A percentile compares a stretch with the other conserved stretches of the same genome.
Evolutionary conservation across 805 yeast genomes (phyloP).

Genomic region (Dipodascus albidus): DNA sequence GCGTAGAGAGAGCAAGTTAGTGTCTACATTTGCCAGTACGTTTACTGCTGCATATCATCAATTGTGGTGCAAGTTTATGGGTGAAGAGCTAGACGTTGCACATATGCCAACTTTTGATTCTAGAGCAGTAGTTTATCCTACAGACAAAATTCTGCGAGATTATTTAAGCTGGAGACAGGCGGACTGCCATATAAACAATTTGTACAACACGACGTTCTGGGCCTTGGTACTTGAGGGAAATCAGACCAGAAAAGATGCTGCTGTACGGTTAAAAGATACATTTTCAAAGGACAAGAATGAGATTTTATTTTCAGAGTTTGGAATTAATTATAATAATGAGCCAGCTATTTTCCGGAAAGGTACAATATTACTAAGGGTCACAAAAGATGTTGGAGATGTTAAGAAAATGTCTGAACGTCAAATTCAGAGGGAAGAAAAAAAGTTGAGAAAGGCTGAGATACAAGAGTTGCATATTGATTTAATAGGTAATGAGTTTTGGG

Average conservation of each 20-base stretch:
- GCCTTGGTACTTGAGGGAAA: conserved; percentile 59
- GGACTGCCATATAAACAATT: conserved; percentile 87
- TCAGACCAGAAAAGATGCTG: conserved; percentile 69
- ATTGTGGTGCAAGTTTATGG: conserved; percentile 54
- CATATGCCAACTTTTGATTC: conserved; percentile 85
- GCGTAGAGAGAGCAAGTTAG: conserved; percentile 70
- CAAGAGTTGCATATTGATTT: conserved; percentile 44
- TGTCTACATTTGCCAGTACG: conserved; percentile 69
- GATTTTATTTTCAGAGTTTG: conserved; percentile 63
- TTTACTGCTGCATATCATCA: conserved; percentile 67
- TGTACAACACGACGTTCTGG: conserved; percentile 94
- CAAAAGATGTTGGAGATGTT: conserved; percentile 14
- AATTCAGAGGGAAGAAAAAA: conserved; percentile 37
- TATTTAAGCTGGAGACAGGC: conserved; percentile 93
- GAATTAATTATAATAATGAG: conserved; percentile 84
- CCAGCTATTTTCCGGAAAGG: conserved; percentile 86
- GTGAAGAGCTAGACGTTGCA: conserved; percentile 32
- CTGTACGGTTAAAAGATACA: conserved; percentile 61
- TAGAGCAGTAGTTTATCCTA: conserved; percentile 80
- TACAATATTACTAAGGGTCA: conserved; percentile 45
- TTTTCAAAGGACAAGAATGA: conserved; percentile 80
- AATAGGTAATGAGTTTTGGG: conserved; percentile 57
- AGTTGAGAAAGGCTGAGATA: conserved; percentile 37
- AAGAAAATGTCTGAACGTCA: conserved; percentile 32
- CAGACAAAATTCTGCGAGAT: conserved; percentile 47